Evolutionary conservation across 2,329 filamentous ascomycete species (phyloP).

Genomic region (Alternaria sp.): DNA sequence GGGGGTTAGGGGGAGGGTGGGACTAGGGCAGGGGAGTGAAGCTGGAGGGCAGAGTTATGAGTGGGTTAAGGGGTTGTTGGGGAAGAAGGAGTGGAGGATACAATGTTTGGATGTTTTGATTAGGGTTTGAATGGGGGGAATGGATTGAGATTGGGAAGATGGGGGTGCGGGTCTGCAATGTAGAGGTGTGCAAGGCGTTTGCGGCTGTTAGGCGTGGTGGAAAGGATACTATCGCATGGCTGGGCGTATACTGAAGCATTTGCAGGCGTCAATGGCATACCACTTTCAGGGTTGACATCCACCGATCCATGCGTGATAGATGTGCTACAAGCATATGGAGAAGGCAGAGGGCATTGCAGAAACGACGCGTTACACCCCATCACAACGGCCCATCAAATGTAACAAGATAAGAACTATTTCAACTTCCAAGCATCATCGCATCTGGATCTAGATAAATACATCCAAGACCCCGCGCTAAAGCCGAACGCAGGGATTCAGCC

Average conservation of each 20-base stretch:
- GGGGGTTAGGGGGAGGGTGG: conserved; percentile 34
- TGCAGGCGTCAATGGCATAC: conserved; percentile 21
- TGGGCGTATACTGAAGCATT: conserved; percentile 31
- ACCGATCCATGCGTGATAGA: background rate
- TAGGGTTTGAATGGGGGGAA: conserved; percentile 56
- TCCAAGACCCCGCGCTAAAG: conserved; percentile 20
- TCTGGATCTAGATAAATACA: background rate
- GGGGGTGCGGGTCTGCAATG: background rate
- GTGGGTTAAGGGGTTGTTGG: conserved; percentile 83
- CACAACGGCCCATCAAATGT: too few species aligned
- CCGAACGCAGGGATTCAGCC: conserved; percentile 13
- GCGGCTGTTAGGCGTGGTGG: background rate
- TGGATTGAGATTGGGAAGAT: background rate
- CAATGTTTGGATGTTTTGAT: conserved; percentile 91
- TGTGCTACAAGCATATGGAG: background rate
- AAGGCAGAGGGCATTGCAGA: background rate
- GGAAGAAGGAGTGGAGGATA: conserved; percentile 85
- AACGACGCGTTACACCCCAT: too few species aligned
- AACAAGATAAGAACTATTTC: too few species aligned
- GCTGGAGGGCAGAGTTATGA: conserved; percentile 71
- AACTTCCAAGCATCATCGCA: background rate
- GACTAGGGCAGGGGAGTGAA: conserved; percentile 55
- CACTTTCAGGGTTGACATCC: background rate
- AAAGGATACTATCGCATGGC: conserved; percentile 17
- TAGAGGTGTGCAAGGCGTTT: background rate